phyloP scores from a whole-genome alignment of 169 alveolate species.

The Besnoitia besnoiti region DNA sequence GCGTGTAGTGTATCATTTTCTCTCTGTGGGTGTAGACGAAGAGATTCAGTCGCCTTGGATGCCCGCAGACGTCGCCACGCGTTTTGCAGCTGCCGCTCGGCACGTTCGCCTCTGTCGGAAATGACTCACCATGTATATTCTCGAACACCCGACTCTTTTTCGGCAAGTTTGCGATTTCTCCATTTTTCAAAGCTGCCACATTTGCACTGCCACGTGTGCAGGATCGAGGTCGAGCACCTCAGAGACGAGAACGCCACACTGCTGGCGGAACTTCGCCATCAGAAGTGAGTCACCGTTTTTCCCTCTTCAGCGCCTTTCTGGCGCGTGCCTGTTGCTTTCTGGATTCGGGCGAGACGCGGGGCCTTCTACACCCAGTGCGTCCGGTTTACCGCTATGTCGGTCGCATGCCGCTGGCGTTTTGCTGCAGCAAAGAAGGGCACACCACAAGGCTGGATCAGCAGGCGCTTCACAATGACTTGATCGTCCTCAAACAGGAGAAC shows the following conservation, averaged over 20 bases:
- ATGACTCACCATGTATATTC: too few relatives aligned
- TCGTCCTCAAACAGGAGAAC: constrained; percentile 18
- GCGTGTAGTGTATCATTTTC: too few relatives aligned
- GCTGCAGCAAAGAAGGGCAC: neutral
- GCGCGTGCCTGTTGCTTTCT: too few relatives aligned
- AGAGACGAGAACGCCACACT: constrained; percentile 26
- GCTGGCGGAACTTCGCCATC: constrained; percentile 26
- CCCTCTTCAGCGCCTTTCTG: too few relatives aligned
- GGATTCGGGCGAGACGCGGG: neutral
- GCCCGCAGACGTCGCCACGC: too few relatives aligned
- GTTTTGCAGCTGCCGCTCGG: too few relatives aligned
- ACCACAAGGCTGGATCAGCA: neutral
- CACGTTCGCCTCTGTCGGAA: too few relatives aligned
- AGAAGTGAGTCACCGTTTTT: neutral
- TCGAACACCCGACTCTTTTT: too few relatives aligned
- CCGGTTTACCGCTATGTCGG: neutral
- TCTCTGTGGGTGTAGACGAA: too few relatives aligned
- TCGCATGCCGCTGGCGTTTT: neutral
- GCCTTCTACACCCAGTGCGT: neutral
- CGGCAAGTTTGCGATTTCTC: too few relatives aligned
- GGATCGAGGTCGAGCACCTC: neutral
- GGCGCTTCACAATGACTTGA: neutral
- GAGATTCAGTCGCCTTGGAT: too few relatives aligned
- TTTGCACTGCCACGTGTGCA: neutral
- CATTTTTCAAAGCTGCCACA: too few relatives aligned